phyloP scores from a whole-genome alignment of 768 basidiomycete genomes.

The Leccinum barrowsii region DNA sequence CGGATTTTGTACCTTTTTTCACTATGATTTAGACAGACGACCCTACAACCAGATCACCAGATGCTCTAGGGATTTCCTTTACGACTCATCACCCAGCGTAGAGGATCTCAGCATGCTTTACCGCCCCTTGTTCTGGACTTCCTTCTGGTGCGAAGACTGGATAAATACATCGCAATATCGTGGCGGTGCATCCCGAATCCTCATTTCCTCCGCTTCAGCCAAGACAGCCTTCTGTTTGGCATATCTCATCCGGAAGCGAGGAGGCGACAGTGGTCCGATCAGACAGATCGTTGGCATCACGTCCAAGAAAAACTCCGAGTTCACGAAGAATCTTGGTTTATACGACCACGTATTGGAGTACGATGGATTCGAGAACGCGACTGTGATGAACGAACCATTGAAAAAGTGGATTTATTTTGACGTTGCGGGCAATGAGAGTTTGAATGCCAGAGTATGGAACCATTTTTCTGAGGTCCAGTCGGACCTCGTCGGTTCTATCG shows the following conservation, averaged over 20 bases:
- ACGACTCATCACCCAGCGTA: slow-evolving; percentile 40
- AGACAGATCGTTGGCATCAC: slow-evolving; percentile 57
- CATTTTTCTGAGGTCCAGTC: slow-evolving; percentile 31
- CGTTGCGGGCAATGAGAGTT: slow-evolving; percentile 52
- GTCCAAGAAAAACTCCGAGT: slow-evolving; percentile 49
- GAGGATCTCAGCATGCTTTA: slow-evolving; percentile 73
- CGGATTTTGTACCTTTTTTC: neutral
- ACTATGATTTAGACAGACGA: slow-evolving; percentile 47
- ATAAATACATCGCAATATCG: slow-evolving; percentile 49
- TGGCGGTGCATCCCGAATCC: slow-evolving; percentile 42
- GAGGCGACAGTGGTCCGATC: slow-evolving; percentile 6
- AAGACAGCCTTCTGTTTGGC: slow-evolving; percentile 72
- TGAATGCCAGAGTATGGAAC: slow-evolving; percentile 44
- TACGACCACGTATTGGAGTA: slow-evolving; percentile 60
- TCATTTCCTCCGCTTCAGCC: slow-evolving; percentile 68
- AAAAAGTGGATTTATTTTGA: slow-evolving; percentile 59
- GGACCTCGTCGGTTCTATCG: slow-evolving; percentile 40
- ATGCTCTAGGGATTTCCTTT: slow-evolving; percentile 54
- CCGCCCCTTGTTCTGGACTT: slow-evolving; percentile 71
- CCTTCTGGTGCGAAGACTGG: slow-evolving; percentile 77
- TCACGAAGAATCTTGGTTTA: slow-evolving; percentile 51
- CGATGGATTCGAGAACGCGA: slow-evolving; percentile 37
- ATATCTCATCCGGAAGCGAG: slow-evolving; percentile 51
- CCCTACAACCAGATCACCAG: slow-evolving; percentile 68
- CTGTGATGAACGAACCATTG: slow-evolving; percentile 27